A percentile compares a stretch with the other conserved stretches of the same genome.
These are phyloP conservation scores for Phytophthora agathidicida DNA, from an alignment of 352 stramenopile genomes.

Conservation along the genomic window DNA sequence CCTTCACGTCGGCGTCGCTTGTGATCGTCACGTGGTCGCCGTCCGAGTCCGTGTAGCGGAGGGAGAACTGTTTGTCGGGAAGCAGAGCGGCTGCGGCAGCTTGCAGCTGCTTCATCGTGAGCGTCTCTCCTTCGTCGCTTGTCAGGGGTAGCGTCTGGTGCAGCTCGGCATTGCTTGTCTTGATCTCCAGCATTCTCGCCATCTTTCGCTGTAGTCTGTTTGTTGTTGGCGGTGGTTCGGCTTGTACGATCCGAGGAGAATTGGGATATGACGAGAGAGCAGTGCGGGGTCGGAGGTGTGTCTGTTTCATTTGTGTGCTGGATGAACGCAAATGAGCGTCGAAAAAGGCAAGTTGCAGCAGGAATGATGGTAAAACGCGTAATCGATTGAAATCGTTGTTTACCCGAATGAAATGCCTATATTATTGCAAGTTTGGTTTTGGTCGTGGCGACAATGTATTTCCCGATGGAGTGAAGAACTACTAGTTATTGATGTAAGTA, in stretches of 20 bases:
- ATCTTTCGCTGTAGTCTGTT: slow-evolving; percentile 14
- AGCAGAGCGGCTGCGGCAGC: slow-evolving; percentile 11
- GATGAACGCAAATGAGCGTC: too few species aligned
- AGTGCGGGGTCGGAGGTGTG: too few species aligned
- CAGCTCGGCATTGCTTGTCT: slow-evolving; percentile 14
- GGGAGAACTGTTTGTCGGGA: slow-evolving; percentile 12
- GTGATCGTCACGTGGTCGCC: slow-evolving; percentile 55
- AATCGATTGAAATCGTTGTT: too few species aligned
- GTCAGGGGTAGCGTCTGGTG: slow-evolving; percentile 29
- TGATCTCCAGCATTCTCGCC: slow-evolving; percentile 30
- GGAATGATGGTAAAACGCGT: too few species aligned
- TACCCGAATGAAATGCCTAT: too few species aligned
- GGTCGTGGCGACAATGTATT: too few species aligned
- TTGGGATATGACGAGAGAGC: slow-evolving; percentile 28
- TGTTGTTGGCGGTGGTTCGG: neutral
- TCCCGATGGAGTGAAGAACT: too few species aligned
- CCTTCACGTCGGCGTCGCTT: slow-evolving; percentile 49
- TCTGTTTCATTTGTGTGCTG: too few species aligned
- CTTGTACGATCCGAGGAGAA: slow-evolving; percentile 21
- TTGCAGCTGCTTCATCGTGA: slow-evolving; percentile 35
- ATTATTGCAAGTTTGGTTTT: too few species aligned
- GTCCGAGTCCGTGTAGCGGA: slow-evolving; percentile 57
- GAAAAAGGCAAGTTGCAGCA: too few species aligned
- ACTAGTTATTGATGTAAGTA: too few species aligned
- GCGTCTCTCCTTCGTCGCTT: slow-evolving; percentile 15